Conservation (phyloP, 1,139 yeast genomes). For the Hansenula sp. region DNA sequence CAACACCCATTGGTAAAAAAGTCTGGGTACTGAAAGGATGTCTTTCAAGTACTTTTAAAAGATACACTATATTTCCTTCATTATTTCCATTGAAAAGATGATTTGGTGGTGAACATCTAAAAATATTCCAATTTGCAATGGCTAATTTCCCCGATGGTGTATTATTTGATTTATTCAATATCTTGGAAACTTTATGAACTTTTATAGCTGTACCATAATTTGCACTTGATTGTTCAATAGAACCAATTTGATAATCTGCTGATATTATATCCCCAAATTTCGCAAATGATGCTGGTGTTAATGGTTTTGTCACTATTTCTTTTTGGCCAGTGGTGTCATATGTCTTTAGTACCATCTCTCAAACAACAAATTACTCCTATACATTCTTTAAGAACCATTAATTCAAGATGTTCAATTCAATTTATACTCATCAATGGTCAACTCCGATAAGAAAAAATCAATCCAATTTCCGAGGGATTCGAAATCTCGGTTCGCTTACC, state of each 20-base stretch:
- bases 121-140: conserved; percentile 75
- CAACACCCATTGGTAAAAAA: conserved; percentile 81
- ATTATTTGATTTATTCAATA: conserved; percentile 44
- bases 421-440: conserved; percentile 1
- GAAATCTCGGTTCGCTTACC: too few relatives aligned
- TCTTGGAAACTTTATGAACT: conserved; percentile 66
- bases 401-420: not conserved
- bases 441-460: conserved; percentile 1
- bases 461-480: too few relatives aligned
- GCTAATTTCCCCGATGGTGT: conserved; percentile 34
- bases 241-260: conserved; percentile 44
- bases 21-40: conserved; percentile 93
- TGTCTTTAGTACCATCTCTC: conserved; percentile 37
- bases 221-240: conserved; percentile 49
- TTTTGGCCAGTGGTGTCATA: conserved; percentile 28
- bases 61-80: conserved; percentile 33
- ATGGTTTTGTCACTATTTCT: conserved; percentile 29
- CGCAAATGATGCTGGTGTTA: conserved; percentile 45
- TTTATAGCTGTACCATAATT: conserved; percentile 94
- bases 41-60: conserved; percentile 73
- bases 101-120: conserved; percentile 73
- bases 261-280: conserved; percentile 53
- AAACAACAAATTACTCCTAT: not conserved
- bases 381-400: too few relatives aligned
- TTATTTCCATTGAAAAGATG: conserved; percentile 41